Evolutionary conservation across 495 filamentous ascomycete genomes (phyloP).

Genomic region (Amniculicola lignicola): DNA sequence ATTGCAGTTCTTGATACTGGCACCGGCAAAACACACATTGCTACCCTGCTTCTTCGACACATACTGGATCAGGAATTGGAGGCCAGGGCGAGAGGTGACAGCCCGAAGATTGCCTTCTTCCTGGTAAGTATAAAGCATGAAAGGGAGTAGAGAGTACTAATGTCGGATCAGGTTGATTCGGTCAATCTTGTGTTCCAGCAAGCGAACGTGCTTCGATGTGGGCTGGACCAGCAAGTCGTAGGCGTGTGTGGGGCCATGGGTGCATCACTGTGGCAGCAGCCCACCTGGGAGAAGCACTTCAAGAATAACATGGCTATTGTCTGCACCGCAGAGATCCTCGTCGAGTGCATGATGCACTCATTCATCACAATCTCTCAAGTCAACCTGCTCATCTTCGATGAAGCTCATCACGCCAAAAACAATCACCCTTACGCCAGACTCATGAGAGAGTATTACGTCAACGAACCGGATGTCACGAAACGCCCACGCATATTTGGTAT

Average conservation of each 20-base stretch:
- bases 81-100: conserved; percentile 57
- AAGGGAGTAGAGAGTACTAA: background rate
- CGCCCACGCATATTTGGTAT: conserved; percentile 89
- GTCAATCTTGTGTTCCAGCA: conserved; percentile 92
- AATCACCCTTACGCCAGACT: conserved; percentile 88
- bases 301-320: conserved; percentile 80
- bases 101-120: conserved; percentile 75
- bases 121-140: conserved; percentile 52
- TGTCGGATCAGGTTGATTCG: conserved; percentile 64
- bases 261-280: conserved; percentile 61
- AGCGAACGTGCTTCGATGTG: conserved; percentile 73
- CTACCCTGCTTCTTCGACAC: conserved; percentile 78
- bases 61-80: conserved; percentile 76
- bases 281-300: conserved; percentile 67
- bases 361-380: conserved; percentile 80
- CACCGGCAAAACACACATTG: conserved; percentile 95
- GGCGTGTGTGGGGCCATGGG: conserved; percentile 74
- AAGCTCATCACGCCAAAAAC: conserved; percentile 96
- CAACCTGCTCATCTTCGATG: conserved; percentile 92
- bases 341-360: conserved; percentile 72
- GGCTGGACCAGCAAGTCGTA: conserved; percentile 78
- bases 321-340: conserved; percentile 86
- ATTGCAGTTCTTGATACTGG: conserved; percentile 97
- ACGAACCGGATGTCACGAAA: conserved; percentile 41
- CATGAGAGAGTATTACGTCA: conserved; percentile 78